Evolutionary conservation across 2,329 filamentous ascomycete species (phyloP).

Genomic region (Cyphellophora attinorum): DNA sequence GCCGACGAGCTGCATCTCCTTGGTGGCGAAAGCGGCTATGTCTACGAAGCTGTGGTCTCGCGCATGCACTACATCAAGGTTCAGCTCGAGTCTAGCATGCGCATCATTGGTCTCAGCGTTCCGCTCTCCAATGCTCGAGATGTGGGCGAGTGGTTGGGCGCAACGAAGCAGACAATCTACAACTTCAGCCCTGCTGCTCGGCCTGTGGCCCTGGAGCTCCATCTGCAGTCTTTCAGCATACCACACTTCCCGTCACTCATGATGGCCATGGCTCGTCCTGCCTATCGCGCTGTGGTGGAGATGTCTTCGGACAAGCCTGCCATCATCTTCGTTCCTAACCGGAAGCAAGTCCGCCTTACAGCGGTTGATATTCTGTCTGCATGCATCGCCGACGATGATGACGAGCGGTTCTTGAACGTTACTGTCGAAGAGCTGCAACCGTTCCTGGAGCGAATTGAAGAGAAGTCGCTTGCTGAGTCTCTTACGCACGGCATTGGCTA

Average conservation of each 20-base stretch:
- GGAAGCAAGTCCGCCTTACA: slow-evolving; percentile 84
- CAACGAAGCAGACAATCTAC: slow-evolving; percentile 95
- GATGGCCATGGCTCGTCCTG: slow-evolving; percentile 95
- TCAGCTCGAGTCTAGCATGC: slow-evolving; percentile 73
- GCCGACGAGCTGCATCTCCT: slow-evolving; percentile 93
- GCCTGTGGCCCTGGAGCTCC: slow-evolving; percentile 80
- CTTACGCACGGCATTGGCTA: slow-evolving; percentile 92
- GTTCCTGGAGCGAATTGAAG: slow-evolving; percentile 72
- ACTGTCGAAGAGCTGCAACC: slow-evolving; percentile 73
- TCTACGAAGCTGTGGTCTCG: slow-evolving; percentile 95
- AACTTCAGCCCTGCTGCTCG: slow-evolving; percentile 94
- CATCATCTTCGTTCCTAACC: slow-evolving; percentile 81
- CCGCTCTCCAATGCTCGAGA: slow-evolving; percentile 89
- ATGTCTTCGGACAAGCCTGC: slow-evolving; percentile 82
- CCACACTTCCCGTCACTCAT: slow-evolving; percentile 97
- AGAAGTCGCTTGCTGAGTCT: slow-evolving; percentile 78
- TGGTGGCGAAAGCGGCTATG: slow-evolving; percentile 73
- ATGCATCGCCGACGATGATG: slow-evolving; percentile 78
- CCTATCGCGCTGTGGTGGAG: slow-evolving; percentile 79
- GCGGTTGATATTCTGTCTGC: slow-evolving; percentile 81
- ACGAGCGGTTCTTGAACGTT: slow-evolving; percentile 86
- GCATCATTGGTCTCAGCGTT: slow-evolving; percentile 82
- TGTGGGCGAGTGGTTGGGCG: slow-evolving; percentile 95
- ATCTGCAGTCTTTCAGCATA: slow-evolving; percentile 90
- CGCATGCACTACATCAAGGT: slow-evolving; percentile 93